Conservation (phyloP, 75 land plant species). For the Picea glauca region DNA sequence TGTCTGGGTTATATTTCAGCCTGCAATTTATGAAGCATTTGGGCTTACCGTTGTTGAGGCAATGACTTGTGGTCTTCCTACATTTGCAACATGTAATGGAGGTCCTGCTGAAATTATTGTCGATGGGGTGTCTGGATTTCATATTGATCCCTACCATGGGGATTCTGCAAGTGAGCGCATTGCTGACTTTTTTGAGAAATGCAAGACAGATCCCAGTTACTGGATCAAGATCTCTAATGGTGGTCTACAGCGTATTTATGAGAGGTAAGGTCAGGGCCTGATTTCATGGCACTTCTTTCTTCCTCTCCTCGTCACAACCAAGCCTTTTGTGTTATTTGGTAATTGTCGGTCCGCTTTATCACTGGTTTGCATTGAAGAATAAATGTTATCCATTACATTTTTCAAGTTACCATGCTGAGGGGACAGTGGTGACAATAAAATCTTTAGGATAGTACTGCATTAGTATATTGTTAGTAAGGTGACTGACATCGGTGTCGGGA, state of each 20-base stretch:
- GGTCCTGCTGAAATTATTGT: slow-evolving; percentile 72
- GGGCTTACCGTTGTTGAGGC: slow-evolving; percentile 68
- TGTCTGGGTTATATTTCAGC: slow-evolving; percentile 24
- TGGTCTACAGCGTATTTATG: slow-evolving; percentile 48
- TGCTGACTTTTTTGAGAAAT: slow-evolving; percentile 50
- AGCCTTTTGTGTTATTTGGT: too few species aligned
- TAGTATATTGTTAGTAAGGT: not conserved
- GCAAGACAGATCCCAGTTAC: slow-evolving; percentile 24
- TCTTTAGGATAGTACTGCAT: not conserved
- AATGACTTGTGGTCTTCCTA: slow-evolving; percentile 68
- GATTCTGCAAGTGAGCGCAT: slow-evolving; percentile 29
- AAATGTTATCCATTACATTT: too few species aligned
- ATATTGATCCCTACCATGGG: slow-evolving; percentile 56
- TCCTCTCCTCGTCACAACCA: too few species aligned
- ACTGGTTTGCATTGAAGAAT: too few species aligned
- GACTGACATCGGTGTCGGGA: not conserved
- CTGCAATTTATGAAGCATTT: slow-evolving; percentile 62
- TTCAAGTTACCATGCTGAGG: too few species aligned
- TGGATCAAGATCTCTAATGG: slow-evolving; percentile 46
- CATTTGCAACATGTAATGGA: slow-evolving; percentile 58
- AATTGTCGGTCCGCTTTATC: too few species aligned
- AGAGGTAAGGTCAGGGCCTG: slow-evolving; percentile 25
- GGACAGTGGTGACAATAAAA: too few species aligned
- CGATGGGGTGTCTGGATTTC: slow-evolving; percentile 58
- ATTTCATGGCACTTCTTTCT: too few species aligned